These are phyloP conservation scores for Pseudogymnoascus sp. DNA, from an alignment of 2,329 filamentous ascomycete genomes.

Conservation along the genomic window DNA sequence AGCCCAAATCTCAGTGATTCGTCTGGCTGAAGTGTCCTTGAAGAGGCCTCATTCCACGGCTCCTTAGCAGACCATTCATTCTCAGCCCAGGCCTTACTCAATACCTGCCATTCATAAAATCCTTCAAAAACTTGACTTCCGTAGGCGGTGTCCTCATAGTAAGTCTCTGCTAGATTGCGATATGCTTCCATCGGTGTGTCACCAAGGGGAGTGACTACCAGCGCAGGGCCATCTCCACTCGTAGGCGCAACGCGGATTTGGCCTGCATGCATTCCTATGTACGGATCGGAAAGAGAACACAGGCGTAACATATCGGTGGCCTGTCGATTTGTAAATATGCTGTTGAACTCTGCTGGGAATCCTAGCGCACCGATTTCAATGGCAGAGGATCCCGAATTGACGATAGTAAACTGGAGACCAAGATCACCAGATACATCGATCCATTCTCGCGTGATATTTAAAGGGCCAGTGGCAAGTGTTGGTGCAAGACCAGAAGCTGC, in stretches of 20 bases:
- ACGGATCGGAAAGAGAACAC: slow-evolving; percentile 52
- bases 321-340: slow-evolving; percentile 48
- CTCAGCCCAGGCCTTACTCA: slow-evolving; percentile 47
- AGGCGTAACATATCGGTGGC: slow-evolving; percentile 41
- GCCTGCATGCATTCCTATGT: slow-evolving; percentile 52
- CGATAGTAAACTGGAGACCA: slow-evolving; percentile 44
- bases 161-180: slow-evolving; percentile 42
- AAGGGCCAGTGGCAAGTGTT: slow-evolving; percentile 34
- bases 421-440: slow-evolving; percentile 41
- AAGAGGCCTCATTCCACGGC: slow-evolving; percentile 51
- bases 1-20: slow-evolving; percentile 43
- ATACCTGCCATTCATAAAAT: slow-evolving; percentile 53
- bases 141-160: slow-evolving; percentile 36
- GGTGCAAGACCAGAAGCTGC: slow-evolving; percentile 36
- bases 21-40: slow-evolving; percentile 37
- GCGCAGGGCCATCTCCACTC: slow-evolving; percentile 43
- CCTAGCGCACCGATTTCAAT: slow-evolving; percentile 52
- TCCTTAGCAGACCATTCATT: slow-evolving; percentile 44
- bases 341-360: slow-evolving; percentile 55
- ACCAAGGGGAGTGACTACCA: slow-evolving; percentile 48
- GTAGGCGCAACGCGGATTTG: slow-evolving; percentile 48
- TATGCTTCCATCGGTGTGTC: slow-evolving; percentile 48
- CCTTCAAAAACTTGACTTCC: slow-evolving; percentile 52
- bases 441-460: slow-evolving; percentile 48
- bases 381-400: slow-evolving; percentile 34